Percentiles rank a stretch among this genome's conserved stretches.
Evolutionary conservation across 129 eudicot species (phyloP).

Genomic region (Gnaphalium uliginosum): DNA sequence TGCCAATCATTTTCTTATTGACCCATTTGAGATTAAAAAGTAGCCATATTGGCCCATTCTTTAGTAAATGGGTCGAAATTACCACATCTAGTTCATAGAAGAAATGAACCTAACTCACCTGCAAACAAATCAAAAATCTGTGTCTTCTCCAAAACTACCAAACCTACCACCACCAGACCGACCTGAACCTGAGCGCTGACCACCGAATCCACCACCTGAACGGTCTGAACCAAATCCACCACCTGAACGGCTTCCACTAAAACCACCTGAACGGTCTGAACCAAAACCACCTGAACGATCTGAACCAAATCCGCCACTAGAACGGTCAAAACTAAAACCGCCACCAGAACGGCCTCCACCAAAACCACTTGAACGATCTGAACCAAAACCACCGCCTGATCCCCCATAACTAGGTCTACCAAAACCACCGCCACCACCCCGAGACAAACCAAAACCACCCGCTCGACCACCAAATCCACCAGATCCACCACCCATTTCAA

Average conservation of each 20-base stretch:
- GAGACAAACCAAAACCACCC: conserved; percentile 33
- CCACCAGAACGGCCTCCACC: conserved; percentile 41
- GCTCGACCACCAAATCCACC: conserved; percentile 28
- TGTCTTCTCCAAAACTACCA: conserved; percentile 51
- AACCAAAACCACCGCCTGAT: conserved; percentile 41
- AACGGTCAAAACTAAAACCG: conserved; percentile 16
- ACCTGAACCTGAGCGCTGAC: conserved; percentile 21
- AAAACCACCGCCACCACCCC: conserved; percentile 56
- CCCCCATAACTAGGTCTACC: conserved; percentile 46
- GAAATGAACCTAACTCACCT: not conserved
- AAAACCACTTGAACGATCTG: conserved; percentile 21
- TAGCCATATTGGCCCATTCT: not conserved
- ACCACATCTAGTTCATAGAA: not conserved
- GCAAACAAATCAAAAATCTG: conserved; percentile 22
- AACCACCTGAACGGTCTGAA: conserved; percentile 13
- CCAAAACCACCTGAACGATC: conserved; percentile 24
- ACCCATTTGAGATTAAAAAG: not conserved
- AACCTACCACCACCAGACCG: conserved; percentile 36
- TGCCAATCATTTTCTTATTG: not conserved
- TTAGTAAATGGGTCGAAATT: not conserved
- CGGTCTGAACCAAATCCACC: conserved; percentile 32
- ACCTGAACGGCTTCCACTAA: not conserved
- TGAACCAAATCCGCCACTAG: conserved; percentile 30
- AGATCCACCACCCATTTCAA: conserved; percentile 41
- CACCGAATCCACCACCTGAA: conserved; percentile 27